A percentile compares a stretch with the other conserved stretches of the same genome.
Conservation (phyloP, 768 basidiomycete genomes). For the Suillus variegatus region DNA sequence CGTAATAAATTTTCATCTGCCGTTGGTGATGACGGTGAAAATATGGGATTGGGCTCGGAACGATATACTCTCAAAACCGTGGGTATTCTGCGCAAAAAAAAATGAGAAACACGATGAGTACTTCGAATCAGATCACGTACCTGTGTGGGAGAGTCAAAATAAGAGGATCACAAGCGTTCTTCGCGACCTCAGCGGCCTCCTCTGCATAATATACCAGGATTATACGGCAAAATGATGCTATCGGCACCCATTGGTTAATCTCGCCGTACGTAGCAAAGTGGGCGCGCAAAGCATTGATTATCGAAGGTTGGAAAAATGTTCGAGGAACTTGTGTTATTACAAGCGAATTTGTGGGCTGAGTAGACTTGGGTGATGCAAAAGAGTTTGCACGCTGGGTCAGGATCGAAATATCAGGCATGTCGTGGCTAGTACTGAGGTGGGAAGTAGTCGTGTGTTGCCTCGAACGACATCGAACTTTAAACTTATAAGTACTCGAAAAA, state of each 20-base stretch:
- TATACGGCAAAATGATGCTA: constrained; percentile 79
- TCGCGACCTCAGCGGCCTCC: constrained; percentile 67
- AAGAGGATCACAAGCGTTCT: constrained; percentile 64
- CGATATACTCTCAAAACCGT: constrained; percentile 69
- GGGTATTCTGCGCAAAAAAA: constrained; percentile 38
- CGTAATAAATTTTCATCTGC: constrained; percentile 43
- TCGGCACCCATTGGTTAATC: constrained; percentile 89
- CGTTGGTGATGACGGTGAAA: constrained; percentile 34
- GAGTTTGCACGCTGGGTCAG: constrained; percentile 13
- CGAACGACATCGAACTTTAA: not conserved
- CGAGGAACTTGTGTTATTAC: constrained; percentile 78
- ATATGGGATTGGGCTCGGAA: constrained; percentile 68
- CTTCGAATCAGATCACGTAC: constrained; percentile 39
- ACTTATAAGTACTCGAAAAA: constrained; percentile 1
- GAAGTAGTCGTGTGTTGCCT: not conserved
- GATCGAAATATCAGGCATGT: constrained; percentile 29
- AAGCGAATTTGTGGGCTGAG: constrained; percentile 72
- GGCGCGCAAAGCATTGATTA: constrained; percentile 62
- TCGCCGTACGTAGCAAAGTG: constrained; percentile 80
- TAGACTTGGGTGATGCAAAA: constrained; percentile 1
- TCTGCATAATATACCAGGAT: constrained; percentile 76
- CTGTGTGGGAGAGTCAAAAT: constrained; percentile 52
- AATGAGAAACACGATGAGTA: constrained; percentile 6
- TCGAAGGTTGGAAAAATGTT: constrained; percentile 72
- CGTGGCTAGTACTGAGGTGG: constrained; percentile 4